Evolutionary conservation across 2,329 filamentous ascomycete species (phyloP).

Genomic region (Seiridium cupressi): DNA sequence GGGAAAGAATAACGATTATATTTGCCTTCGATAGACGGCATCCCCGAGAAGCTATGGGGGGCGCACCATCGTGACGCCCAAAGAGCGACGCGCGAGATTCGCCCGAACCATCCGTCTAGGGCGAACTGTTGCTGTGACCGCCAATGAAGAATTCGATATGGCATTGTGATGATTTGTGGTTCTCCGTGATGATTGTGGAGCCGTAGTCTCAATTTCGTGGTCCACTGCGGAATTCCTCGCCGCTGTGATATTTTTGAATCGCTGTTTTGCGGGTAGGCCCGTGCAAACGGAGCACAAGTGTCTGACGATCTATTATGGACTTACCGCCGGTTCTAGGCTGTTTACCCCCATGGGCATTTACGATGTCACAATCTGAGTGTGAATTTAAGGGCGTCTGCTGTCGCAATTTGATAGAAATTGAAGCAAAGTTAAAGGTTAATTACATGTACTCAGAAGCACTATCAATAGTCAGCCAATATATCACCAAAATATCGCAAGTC

Average conservation of each 20-base stretch:
- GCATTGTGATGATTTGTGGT: neutral
- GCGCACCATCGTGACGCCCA: neutral
- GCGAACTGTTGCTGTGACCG: neutral
- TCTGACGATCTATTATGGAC: no score
- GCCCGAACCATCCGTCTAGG: neutral
- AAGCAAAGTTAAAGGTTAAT: no score
- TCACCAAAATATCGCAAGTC: neutral
- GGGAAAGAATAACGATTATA: no score
- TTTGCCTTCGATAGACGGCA: no score
- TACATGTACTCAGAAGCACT: no score
- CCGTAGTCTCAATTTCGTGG: neutral
- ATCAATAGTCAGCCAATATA: no score
- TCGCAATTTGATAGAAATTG: no score
- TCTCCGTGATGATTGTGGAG: neutral
- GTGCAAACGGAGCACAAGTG: no score
- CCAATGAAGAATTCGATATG: neutral
- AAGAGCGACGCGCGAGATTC: neutral
- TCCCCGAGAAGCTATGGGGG: neutral
- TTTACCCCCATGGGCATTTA: no score
- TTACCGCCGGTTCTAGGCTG: no score
- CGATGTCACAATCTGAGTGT: no score
- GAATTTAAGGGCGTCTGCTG: no score
- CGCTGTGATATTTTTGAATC: neutral
- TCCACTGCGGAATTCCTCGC: neutral
- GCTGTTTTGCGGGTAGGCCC: neutral